Conservation (phyloP, 371 early-diverging fungal species). For the Mucor mucedo region DNA sequence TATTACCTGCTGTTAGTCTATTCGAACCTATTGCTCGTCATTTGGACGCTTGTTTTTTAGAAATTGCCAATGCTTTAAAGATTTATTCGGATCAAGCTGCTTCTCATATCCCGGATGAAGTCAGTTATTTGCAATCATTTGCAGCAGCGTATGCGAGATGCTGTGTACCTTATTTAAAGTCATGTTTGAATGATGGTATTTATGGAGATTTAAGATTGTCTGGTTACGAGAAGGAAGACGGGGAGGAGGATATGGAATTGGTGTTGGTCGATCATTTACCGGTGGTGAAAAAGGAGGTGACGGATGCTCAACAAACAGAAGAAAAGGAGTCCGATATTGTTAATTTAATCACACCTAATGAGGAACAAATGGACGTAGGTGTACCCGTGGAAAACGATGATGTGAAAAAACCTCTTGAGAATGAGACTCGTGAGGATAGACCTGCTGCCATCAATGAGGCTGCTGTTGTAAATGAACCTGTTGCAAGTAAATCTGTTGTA, state of each 20-base stretch:
- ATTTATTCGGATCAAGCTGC: slow-evolving; percentile 44
- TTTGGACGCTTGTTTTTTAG: slow-evolving; percentile 42
- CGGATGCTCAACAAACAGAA: no score
- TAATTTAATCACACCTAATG: slow-evolving; percentile 1
- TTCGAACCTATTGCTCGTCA: slow-evolving; percentile 29
- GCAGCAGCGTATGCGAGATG: slow-evolving; percentile 46
- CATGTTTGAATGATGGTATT: background rate
- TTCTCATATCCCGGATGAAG: slow-evolving; percentile 29
- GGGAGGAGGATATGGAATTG: slow-evolving; percentile 34
- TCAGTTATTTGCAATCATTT: slow-evolving; percentile 37
- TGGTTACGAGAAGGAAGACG: no score
- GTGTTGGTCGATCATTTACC: slow-evolving; percentile 32
- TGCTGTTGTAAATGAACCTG: no score
- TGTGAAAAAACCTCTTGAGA: no score
- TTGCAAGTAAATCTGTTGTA: no score
- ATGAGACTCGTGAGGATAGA: no score
- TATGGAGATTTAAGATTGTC: slow-evolving; percentile 12
- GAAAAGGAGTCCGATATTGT: background rate
- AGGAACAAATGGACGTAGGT: no score
- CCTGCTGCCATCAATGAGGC: no score
- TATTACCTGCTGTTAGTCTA: slow-evolving; percentile 59
- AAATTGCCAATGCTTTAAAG: slow-evolving; percentile 49
- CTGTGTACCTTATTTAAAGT: slow-evolving; percentile 48
- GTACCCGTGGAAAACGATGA: background rate
- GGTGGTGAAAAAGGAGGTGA: slow-evolving; percentile 11